Percentiles rank a stretch among this genome's conserved stretches.
Conservation (phyloP, 176 grass and related monocot species). For the maize (Zea mays) region DNA sequence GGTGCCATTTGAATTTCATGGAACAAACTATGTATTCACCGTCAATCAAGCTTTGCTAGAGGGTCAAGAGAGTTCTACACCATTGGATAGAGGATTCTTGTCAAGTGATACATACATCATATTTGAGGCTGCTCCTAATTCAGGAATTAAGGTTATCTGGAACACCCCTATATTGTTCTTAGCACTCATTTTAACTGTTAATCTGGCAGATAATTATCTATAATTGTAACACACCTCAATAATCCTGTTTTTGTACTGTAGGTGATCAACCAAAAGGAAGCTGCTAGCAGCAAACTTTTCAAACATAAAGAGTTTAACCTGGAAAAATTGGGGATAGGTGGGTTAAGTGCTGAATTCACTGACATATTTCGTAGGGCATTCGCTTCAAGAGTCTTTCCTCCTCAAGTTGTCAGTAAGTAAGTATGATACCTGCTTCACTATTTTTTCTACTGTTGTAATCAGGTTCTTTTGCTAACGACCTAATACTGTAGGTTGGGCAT, state of each 20-base stretch:
- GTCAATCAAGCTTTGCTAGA: conserved; percentile 92
- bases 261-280: conserved; percentile 93
- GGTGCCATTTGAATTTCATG: conserved; percentile 91
- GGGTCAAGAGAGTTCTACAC: conserved; percentile 74
- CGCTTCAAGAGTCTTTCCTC: conserved; percentile 95
- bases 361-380: conserved; percentile 98
- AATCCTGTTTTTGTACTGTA: conserved; percentile 44
- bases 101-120: conserved; percentile 88
- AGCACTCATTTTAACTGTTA: conserved; percentile 2
- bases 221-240: conserved; percentile 15
- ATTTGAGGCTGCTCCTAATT: conserved; percentile 91
- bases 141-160: conserved; percentile 85
- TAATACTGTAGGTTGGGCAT: conserved; percentile 77
- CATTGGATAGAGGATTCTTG: conserved; percentile 77
- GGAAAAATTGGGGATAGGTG: conserved; percentile 96
- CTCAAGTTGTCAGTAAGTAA: conserved; percentile 76
- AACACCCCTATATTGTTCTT: conserved; percentile 24
- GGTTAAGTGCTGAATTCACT: conserved; percentile 84
- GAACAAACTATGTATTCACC: conserved; percentile 91
- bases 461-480: conserved; percentile 24
- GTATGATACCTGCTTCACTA: conserved; percentile 24
- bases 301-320: conserved; percentile 96
- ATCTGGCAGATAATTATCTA: not conserved
- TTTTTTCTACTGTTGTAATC: conserved; percentile 9
- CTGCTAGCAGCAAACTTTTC: conserved; percentile 97